Base-by-base conservation (phyloP, 148 eudicot species). In the Rhododendron henanense region DNA sequence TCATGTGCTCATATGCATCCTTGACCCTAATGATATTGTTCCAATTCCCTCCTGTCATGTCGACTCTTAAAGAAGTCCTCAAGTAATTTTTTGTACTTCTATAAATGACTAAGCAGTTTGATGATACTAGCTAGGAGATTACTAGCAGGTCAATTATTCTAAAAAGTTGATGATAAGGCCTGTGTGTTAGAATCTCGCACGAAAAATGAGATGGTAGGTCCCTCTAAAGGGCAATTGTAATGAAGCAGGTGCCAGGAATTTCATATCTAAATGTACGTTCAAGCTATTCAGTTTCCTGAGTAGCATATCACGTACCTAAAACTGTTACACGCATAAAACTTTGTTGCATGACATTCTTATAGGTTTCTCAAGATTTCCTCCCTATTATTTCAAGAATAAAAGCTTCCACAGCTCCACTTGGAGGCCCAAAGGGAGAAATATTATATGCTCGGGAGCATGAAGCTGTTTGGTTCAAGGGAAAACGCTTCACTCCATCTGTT, bases 401-500 rank as follows among this genome's bases (percentile, higher is more conserved):
- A 92, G 98, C 99, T 85, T 91, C 90, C 33, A 90, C 91, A 21
- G 92, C 96, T 76, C 93, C 98, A 81, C 87, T 92, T 88, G 96
- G 98, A 82, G 92, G 96, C 15, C 92, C 98, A 84, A 97, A 95
- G 89, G 99, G 99, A 44, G 99, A 97, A 91, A 95, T 97, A 85
- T 82, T 93, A 81, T 95, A 97, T 91, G 89, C 98, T 44, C 95
- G 98, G 81, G 99, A 97, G 87, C 99, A 97, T 89, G 94, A 90
- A 90, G 94, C 99, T 86, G 93, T 97, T 89, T 97, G 99, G 99
- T 97, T 97, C 84, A 97, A 93, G 86, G 99, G 98, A 81, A 97
- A 92, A 89, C 95, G 98, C 15, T 97, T 97, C 88, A 85, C 86
- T 23, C 98, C 98, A 86, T 59, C 95, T 85, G 96, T 97, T 81